Evolutionary conservation across 2,329 filamentous ascomycete species (phyloP).

Genomic region (Exserohilum turcica): DNA sequence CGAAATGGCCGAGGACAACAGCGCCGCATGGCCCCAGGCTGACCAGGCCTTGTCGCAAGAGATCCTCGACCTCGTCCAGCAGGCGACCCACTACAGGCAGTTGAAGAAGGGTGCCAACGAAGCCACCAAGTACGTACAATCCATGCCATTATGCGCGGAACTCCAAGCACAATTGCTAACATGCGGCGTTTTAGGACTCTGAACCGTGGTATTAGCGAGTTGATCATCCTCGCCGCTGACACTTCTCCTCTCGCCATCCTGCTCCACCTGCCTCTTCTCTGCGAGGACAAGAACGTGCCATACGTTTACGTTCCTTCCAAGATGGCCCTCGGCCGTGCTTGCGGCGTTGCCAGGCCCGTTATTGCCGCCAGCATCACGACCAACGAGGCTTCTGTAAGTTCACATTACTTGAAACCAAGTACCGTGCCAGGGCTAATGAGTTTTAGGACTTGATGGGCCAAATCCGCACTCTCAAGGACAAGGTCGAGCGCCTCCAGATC

Average conservation of each 20-base stretch:
- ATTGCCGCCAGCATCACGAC: constrained; percentile 88
- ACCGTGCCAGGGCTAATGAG: neutral
- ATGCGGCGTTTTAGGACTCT: constrained; percentile 59
- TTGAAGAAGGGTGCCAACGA: constrained; percentile 59
- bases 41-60: constrained; percentile 57
- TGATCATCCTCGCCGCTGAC: constrained; percentile 82
- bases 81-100: constrained; percentile 27
- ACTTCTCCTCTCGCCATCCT: constrained; percentile 81
- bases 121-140: constrained; percentile 64
- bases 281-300: constrained; percentile 78
- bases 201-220: constrained; percentile 87
- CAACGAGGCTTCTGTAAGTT: constrained; percentile 45
- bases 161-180: neutral
- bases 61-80: constrained; percentile 44
- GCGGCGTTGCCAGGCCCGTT: constrained; percentile 85
- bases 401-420: no score
- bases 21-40: constrained; percentile 27
- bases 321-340: constrained; percentile 72
- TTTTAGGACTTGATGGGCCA: constrained; percentile 68
- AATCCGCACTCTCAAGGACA: constrained; percentile 88
- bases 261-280: constrained; percentile 75
- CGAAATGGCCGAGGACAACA: constrained; percentile 39
- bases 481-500: constrained; percentile 95
- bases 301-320: constrained; percentile 71
- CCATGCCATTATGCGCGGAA: neutral